Percentiles rank a stretch among this genome's conserved stretches.
Conservation (phyloP, 805 yeast species). For the Hanseniaspora lachancei region DNA sequence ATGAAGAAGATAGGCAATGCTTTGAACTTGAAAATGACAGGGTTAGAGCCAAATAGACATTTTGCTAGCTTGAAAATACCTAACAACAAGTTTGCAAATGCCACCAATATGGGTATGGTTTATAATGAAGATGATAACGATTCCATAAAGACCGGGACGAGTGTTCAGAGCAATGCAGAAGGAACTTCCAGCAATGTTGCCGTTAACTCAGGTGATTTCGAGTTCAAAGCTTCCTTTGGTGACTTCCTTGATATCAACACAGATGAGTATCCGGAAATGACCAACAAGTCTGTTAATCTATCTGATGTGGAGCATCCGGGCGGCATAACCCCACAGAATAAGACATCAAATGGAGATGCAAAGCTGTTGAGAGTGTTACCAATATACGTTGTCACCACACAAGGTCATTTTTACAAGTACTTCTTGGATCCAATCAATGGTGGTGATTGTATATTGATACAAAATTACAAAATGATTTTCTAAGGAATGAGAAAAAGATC, state of each 20-base stretch:
- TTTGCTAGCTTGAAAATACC: slow-evolving; percentile 80
- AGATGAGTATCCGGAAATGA: slow-evolving; percentile 24
- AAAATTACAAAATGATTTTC: slow-evolving; percentile 45
- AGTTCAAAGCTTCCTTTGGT: slow-evolving; percentile 27
- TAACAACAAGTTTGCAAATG: background rate
- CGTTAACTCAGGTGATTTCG: slow-evolving; percentile 16
- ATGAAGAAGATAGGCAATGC: slow-evolving; percentile 76
- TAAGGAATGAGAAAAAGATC: background rate
- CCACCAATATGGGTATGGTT: background rate
- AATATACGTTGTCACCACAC: slow-evolving; percentile 60
- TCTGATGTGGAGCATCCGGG: slow-evolving; percentile 1
- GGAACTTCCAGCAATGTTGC: background rate
- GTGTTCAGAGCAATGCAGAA: slow-evolving; percentile 6
- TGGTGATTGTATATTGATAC: slow-evolving; percentile 75
- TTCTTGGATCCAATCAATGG: slow-evolving; percentile 77
- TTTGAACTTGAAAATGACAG: slow-evolving; percentile 72
- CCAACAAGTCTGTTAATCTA: slow-evolving; percentile 15
- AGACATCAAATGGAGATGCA: background rate
- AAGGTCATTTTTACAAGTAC: slow-evolving; percentile 71
- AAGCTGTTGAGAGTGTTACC: slow-evolving; percentile 28
- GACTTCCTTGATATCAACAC: slow-evolving; percentile 22
- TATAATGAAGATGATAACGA: slow-evolving; percentile 3
- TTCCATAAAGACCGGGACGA: slow-evolving; percentile 9
- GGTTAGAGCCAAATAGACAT: slow-evolving; percentile 79
- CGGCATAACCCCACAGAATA: background rate